phyloP scores from a whole-genome alignment of 2,329 filamentous ascomycete genomes.

The Nemania abortiva region DNA sequence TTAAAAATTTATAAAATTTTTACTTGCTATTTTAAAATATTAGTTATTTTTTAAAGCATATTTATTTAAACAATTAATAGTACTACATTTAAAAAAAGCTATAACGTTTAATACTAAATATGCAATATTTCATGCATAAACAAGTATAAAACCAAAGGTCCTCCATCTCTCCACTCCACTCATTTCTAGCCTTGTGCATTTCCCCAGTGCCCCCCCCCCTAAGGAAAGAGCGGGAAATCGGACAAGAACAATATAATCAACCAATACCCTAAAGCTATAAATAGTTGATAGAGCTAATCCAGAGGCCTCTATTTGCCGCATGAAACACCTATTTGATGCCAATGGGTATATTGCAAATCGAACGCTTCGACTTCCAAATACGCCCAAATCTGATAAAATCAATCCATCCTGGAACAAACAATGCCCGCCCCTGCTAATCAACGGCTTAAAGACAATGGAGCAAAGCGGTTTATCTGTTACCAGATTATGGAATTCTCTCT shows the following conservation, averaged over 20 bases:
- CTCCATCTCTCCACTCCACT: neutral
- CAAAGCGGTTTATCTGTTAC: constrained; percentile 11
- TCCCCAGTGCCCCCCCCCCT: neutral
- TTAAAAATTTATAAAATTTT: too few species aligned
- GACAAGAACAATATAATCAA: neutral
- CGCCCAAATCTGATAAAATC: constrained; percentile 18
- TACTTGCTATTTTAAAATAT: too few species aligned
- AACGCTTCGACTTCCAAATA: constrained; percentile 16
- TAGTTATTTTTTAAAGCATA: too few species aligned
- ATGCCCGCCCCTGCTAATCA: constrained; percentile 1
- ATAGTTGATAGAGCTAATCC: constrained; percentile 2
- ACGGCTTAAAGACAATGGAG: constrained; percentile 8
- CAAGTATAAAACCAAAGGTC: neutral
- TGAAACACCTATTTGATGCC: constrained; percentile 28
- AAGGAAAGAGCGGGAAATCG: neutral
- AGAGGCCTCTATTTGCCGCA: constrained; percentile 8
- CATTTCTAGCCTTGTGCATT: neutral
- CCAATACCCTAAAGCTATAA: neutral
- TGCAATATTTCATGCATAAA: neutral
- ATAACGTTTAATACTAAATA: neutral
- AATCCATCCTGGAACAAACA: constrained; percentile 11
- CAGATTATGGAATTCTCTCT: neutral
- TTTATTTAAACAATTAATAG: neutral
- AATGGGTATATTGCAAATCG: constrained; percentile 23
- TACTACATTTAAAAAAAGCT: neutral